These are phyloP conservation scores for Epichloe aotearoae DNA, from an alignment of 2,329 filamentous ascomycete genomes.

Conservation along the genomic window DNA sequence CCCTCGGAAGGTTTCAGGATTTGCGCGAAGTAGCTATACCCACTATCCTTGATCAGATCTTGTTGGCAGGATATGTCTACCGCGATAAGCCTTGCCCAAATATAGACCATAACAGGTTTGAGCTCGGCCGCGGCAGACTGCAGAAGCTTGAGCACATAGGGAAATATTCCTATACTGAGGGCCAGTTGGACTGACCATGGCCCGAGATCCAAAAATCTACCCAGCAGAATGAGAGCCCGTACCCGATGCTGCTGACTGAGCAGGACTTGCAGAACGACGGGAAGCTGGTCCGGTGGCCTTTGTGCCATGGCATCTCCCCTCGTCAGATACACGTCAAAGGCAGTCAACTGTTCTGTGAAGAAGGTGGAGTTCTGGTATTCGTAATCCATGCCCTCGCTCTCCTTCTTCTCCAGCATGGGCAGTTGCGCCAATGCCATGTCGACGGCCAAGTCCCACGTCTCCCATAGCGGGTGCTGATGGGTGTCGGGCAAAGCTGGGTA, in stretches of 20 bases:
- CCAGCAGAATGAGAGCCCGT: constrained; percentile 78
- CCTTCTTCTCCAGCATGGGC: constrained; percentile 70
- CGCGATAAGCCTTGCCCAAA: constrained; percentile 91
- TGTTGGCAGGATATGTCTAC: constrained; percentile 90
- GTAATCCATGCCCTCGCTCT: constrained; percentile 60
- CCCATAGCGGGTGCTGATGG: constrained; percentile 88
- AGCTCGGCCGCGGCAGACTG: constrained; percentile 90
- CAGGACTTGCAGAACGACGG: constrained; percentile 89
- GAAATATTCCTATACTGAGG: constrained; percentile 94
- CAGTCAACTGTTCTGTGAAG: constrained; percentile 92
- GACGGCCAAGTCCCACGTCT: constrained; percentile 93
- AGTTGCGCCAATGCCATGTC: constrained; percentile 89
- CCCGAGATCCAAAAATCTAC: constrained; percentile 86
- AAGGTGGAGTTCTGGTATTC: constrained; percentile 92
- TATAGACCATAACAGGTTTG: constrained; percentile 98
- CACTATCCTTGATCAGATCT: constrained; percentile 91
- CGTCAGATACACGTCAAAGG: constrained; percentile 88
- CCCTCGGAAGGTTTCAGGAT: constrained; percentile 77
- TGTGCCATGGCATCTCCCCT: constrained; percentile 70
- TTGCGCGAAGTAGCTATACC: constrained; percentile 90
- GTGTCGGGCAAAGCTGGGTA: constrained; percentile 88
- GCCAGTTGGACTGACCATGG: constrained; percentile 98
- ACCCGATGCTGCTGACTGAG: constrained; percentile 91
- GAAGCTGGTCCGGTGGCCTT: constrained; percentile 84
- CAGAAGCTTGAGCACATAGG: constrained; percentile 92